phyloP scores from a whole-genome alignment of 2,329 filamentous ascomycete species.

The Kalaharituber pfeilii region DNA sequence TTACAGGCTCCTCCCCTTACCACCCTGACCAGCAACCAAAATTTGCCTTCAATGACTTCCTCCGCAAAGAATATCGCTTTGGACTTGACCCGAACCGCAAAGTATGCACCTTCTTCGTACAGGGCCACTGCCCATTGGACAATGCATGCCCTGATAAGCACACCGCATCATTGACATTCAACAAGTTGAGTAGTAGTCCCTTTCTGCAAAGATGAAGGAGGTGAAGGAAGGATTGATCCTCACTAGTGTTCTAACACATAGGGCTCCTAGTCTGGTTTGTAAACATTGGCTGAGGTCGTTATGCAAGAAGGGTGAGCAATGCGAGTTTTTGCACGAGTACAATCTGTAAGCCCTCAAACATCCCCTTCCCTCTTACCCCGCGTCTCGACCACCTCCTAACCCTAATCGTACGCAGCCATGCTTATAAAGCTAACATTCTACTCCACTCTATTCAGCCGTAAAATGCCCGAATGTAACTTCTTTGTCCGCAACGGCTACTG shows the following conservation, averaged over 20 bases:
- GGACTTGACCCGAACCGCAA: conserved; percentile 63
- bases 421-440: not conserved
- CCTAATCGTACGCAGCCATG: not conserved
- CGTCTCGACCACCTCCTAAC: not conserved
- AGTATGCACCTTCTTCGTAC: conserved; percentile 68
- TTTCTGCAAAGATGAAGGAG: conserved; percentile 23
- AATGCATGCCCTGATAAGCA: conserved; percentile 75
- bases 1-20: conserved; percentile 22
- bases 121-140: conserved; percentile 74
- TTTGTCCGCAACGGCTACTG: conserved; percentile 88
- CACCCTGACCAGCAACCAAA: conserved; percentile 28
- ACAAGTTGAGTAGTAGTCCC: conserved; percentile 33
- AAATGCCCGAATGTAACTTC: conserved; percentile 98
- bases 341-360: conserved; percentile 43
- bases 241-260: conserved; percentile 30
- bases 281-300: conserved; percentile 96
- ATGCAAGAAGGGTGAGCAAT: conserved; percentile 92
- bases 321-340: conserved; percentile 97
- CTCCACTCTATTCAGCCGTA: conserved; percentile 33
- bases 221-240: no score
- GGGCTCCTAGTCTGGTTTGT: conserved; percentile 51
- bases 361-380: not conserved
- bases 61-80: conserved; percentile 67
- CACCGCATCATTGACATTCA: conserved; percentile 42
- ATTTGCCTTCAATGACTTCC: conserved; percentile 75